Evolutionary conservation across 73 alveolate genomes (phyloP), one percentile per base, ranked within the genome.

Genomic region (Stentor roeselii): DNA sequence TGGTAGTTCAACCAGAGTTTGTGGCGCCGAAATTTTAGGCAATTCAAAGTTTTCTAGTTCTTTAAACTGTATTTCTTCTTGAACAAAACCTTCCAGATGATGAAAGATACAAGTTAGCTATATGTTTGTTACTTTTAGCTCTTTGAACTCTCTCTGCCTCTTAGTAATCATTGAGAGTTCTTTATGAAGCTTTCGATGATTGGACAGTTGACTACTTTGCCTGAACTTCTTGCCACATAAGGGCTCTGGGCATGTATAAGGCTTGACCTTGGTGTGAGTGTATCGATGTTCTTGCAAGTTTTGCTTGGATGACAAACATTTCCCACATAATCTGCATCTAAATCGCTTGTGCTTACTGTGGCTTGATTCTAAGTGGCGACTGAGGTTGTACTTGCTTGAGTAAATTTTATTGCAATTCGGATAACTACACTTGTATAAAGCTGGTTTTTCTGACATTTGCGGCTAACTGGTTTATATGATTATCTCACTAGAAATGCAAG

Each of bases 201-300:
- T 32, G 80, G 41, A 21, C 50, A 67, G 37, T 67, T 67, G 80
- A 21, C 41, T 21, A 34, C 41, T 21, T 34, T 67, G 80, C 41
- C 80, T 21, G 37, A 21, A 67, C 42, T 27, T 67, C 34, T 67
- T 67, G 21, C 80, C 80, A 32, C 80, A 67, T 15, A 15, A n/a
- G 14, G 80, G 80, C 80, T 67, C 80, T 34, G 21, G 41, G 37
- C 80, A 67, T 40, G 27, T 0, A 67, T 21, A 67, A 21, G 80
- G 80, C 41, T 67, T 67, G 27, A 21, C 80, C 37, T 32, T 27
- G 34, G 80, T 67, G 80, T 67, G 80, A 14, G 80, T 67, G 41
- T 67, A 67, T 21, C 21, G n/a, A 32, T 67, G 80, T 2, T 67
- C 80, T 21, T 21, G n/a, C n/a, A 67, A 40, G 34, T 67, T 67